Conservation (phyloP, 116 monocot genomes). For the Phalaenopsis hybrid region DNA sequence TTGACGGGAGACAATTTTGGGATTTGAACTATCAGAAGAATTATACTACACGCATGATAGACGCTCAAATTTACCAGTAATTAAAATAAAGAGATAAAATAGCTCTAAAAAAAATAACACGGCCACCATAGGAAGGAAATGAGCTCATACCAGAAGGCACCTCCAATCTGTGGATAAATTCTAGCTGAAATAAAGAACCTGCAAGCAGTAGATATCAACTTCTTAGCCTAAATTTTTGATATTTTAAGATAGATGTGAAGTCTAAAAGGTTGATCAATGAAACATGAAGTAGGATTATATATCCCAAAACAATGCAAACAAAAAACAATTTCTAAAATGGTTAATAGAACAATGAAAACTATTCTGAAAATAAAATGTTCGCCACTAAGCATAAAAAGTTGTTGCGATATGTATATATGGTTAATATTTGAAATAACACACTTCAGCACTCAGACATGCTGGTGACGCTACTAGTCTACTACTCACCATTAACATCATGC, state of each 20-base stretch:
- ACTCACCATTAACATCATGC: neutral
- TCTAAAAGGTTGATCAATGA: neutral
- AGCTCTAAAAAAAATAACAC: neutral
- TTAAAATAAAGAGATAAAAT: constrained; percentile 3
- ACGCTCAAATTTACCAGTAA: neutral
- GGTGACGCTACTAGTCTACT: neutral
- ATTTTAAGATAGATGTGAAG: neutral
- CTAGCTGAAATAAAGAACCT: constrained; percentile 42
- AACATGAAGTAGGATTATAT: constrained; percentile 1
- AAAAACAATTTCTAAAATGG: neutral
- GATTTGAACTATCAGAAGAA: neutral
- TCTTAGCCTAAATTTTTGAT: neutral
- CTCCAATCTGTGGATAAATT: constrained; percentile 25
- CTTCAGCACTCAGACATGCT: neutral
- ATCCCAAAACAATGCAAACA: neutral
- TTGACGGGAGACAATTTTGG: no score
- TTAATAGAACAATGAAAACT: neutral
- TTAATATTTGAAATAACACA: neutral
- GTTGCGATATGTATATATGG: neutral
- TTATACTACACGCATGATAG: neutral
- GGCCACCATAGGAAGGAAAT: neutral
- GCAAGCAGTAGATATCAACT: constrained; percentile 5
- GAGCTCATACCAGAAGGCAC: constrained; percentile 19
- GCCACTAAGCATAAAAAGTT: neutral
- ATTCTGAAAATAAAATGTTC: neutral